Evolutionary conservation across 1,284 basidiomycete species (phyloP), one percentile per base, ranked within the genome.

Genomic region (Baeospora myosura): DNA sequence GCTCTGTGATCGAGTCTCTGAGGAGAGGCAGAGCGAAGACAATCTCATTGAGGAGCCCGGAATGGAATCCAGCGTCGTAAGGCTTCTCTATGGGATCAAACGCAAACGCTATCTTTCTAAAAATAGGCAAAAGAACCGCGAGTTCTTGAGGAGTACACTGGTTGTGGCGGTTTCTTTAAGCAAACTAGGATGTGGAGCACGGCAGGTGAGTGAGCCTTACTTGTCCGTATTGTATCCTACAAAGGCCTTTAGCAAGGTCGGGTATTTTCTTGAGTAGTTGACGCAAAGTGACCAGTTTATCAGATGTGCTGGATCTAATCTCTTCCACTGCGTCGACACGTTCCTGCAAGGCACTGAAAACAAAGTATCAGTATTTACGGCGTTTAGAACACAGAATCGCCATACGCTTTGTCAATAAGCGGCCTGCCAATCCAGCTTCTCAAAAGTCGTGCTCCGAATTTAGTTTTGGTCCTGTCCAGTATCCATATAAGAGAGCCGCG

Each of bases 361-460:
- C 1, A 40, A 26, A 17, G 35, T 32, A 34, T 25, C 23, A 29
- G 16, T n/a, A 8, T 17, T 42, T 39, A 29, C 21, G 44, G 34
- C 39, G 28, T 25, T 28, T 24, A 32, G 5, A 24, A 30, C 4
- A 33, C n/a, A 4, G n/a, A 36, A 23, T 11, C 22, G 2, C 10
- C 12, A 59, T 45, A 91, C 89, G 56, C 58, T 50, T 78, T 74
- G 55, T 94, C 82, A 2, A 88, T 72, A 26, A 98, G 69, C 0
- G 95, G 95, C 44, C 78, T 73, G 0, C 88, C 87, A 10, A 98
- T 74, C 95, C 95, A 98, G 48, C 71, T 79, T 45, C 81, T 78
- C 43, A 98, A 68, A 47, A 91, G 63, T 24, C 95, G 72, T 11
- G 85, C 78, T 3, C 95, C 95, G 70, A 97, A 96, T 44, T 76